phyloP scores from a whole-genome alignment of 2,329 filamentous ascomycete species.

The Botrytis byssoidea region DNA sequence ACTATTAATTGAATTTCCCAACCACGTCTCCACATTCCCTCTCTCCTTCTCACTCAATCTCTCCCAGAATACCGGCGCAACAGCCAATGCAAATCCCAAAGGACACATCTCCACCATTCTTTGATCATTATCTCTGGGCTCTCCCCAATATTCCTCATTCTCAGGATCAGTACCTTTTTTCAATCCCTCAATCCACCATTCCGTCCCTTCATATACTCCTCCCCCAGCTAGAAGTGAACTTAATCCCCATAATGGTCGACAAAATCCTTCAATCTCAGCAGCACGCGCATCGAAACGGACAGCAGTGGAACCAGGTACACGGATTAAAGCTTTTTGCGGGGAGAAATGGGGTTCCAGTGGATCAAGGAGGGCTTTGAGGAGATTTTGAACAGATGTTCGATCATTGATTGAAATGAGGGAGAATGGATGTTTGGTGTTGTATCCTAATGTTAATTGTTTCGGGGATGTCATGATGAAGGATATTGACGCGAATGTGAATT shows the following conservation, averaged over 20 bases:
- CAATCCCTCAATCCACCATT: conserved; percentile 69
- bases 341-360: conserved; percentile 73
- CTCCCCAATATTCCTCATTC: conserved; percentile 72
- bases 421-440: conserved; percentile 55
- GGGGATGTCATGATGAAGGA: conserved; percentile 11
- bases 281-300: conserved; percentile 76
- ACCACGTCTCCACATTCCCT: conserved; percentile 66
- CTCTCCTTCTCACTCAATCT: conserved; percentile 61
- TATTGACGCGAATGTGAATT: neutral
- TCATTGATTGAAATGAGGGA: conserved; percentile 50
- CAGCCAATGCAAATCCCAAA: conserved; percentile 70
- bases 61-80: conserved; percentile 52
- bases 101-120: conserved; percentile 85
- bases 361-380: conserved; percentile 63
- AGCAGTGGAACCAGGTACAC: conserved; percentile 66
- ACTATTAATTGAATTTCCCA: conserved; percentile 73
- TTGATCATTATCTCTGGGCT: conserved; percentile 73
- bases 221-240: conserved; percentile 68
- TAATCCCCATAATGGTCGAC: conserved; percentile 70
- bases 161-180: conserved; percentile 69
- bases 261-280: conserved; percentile 63
- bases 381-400: conserved; percentile 57
- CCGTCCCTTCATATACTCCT: conserved; percentile 60
- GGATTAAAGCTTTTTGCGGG: conserved; percentile 61
- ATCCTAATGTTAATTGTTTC: conserved; percentile 45